Evolutionary conservation across 2,329 filamentous ascomycete genomes (phyloP).

Genomic region (Celoporthe dispersa): DNA sequence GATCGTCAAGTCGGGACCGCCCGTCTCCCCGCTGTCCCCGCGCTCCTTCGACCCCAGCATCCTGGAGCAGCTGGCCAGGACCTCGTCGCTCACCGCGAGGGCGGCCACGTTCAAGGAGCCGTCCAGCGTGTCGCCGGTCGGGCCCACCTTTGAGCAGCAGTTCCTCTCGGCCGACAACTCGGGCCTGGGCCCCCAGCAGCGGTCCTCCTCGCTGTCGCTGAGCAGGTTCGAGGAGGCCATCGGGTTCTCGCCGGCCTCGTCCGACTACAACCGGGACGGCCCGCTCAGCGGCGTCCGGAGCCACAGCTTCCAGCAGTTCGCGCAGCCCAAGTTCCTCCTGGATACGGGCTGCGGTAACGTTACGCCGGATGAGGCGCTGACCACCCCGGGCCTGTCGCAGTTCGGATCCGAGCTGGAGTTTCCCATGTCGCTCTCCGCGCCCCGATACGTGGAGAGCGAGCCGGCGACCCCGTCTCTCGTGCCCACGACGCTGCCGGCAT

Average conservation of each 20-base stretch:
- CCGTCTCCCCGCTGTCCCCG: conserved; percentile 47
- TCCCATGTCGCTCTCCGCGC: conserved; percentile 43
- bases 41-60: conserved; percentile 48
- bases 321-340: conserved; percentile 36
- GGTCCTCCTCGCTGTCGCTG: conserved; percentile 34
- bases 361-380: conserved; percentile 52
- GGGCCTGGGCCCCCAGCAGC: conserved; percentile 33
- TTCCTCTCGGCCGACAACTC: conserved; percentile 37
- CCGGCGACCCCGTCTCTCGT: conserved; percentile 54
- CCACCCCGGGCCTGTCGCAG: conserved; percentile 51
- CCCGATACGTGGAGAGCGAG: conserved; percentile 54
- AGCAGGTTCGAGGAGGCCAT: conserved; percentile 45
- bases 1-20: conserved; percentile 45
- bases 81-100: conserved; percentile 17
- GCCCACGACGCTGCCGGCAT: conserved; percentile 47
- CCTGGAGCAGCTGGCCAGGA: conserved; percentile 24
- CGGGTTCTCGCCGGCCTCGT: conserved; percentile 41
- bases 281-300: conserved; percentile 27
- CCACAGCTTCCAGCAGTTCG: conserved; percentile 33
- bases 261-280: conserved; percentile 44
- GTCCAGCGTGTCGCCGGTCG: conserved; percentile 20
- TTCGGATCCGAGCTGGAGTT: conserved; percentile 55
- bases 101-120: conserved; percentile 22
- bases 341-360: conserved; percentile 39
- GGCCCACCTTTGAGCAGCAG: conserved; percentile 24